Evolutionary conservation across 331 rosid species (phyloP), one percentile per base, ranked within the genome.

Genomic region (Quercus tomentella): DNA sequence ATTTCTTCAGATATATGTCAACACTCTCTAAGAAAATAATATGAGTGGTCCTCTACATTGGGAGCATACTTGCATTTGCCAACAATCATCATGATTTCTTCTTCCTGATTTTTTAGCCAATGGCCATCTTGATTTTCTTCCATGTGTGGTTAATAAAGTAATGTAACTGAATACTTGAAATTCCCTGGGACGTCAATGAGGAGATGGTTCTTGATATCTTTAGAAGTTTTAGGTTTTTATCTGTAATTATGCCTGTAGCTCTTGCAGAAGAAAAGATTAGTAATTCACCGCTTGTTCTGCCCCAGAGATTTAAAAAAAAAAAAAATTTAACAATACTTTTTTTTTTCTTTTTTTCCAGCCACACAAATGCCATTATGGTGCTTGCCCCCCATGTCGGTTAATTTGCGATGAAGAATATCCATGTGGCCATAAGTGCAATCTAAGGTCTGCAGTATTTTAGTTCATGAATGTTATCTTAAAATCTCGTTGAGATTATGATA

Each of bases 281-380:
- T 31, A 37, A 28, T 72, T 23, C 25, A 16, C 68, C 33, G 23
- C 11, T 7, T 68, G 57, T 70, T 72, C 68, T 77, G 30, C 45
- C 73, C 37, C 8, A 12, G 76, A 23, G 17, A 4, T 25, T 37
- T 21, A 16, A 18, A 52, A 73, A 73, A 56, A 52, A 72, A 73
- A 56, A 28, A 33, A 26, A 2, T 2, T 26, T 89, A 80, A 84
- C 82, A 20, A 82, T 41, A 8, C 12, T 41, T 41, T 37, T 41
- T 37, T 73, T 43, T 17, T 74, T 15, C 75, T 66, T 73, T 74
- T 56, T 84, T 85, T 74, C 68, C 87, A 95, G 97, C 97, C 94
- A 23, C 99, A 95, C 85, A 95, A 91, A 89, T 95, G 99, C 87
- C 99, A 95, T 82, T 95, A 95, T 81, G 97, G 97, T 81, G 97